Conservation (phyloP, 768 basidiomycete genomes). For the Boletus reticulatus region DNA sequence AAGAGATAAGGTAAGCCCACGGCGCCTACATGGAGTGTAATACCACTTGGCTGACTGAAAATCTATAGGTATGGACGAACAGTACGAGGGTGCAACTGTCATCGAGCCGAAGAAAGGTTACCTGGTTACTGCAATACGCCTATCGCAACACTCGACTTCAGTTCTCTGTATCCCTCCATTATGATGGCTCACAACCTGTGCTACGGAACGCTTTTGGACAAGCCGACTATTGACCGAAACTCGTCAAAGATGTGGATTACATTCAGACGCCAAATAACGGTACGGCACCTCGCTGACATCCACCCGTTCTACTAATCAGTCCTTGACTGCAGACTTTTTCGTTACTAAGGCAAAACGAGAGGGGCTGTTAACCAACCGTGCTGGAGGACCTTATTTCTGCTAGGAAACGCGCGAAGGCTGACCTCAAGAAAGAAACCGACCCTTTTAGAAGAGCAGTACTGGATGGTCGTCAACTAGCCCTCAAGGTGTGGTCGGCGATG, state of each 20-base stretch:
- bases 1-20: slow-evolving; percentile 74
- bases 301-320: background rate
- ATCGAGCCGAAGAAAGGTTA: slow-evolving; percentile 95
- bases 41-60: background rate
- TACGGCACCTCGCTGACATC: slow-evolving; percentile 28
- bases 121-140: slow-evolving; percentile 97
- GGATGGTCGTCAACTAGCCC: slow-evolving; percentile 93
- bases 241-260: slow-evolving; percentile 88
- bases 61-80: slow-evolving; percentile 77
- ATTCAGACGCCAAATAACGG: slow-evolving; percentile 95
- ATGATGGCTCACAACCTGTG: slow-evolving; percentile 99
- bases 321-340: slow-evolving; percentile 69
- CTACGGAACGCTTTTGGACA: slow-evolving; percentile 94
- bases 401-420: slow-evolving; percentile 92
- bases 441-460: slow-evolving; percentile 96
- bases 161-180: slow-evolving; percentile 97
- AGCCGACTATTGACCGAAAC: slow-evolving; percentile 67
- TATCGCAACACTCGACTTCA: slow-evolving; percentile 98
- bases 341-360: slow-evolving; percentile 71
- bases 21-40: background rate
- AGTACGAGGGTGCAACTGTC: slow-evolving; percentile 98
- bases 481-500: slow-evolving; percentile 60
- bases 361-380: slow-evolving; percentile 86
- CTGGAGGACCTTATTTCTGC: slow-evolving; percentile 92
- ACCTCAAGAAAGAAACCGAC: slow-evolving; percentile 95